Conservation (phyloP, 192 early-diverging fungal genomes). For the Coemansia sp. region DNA sequence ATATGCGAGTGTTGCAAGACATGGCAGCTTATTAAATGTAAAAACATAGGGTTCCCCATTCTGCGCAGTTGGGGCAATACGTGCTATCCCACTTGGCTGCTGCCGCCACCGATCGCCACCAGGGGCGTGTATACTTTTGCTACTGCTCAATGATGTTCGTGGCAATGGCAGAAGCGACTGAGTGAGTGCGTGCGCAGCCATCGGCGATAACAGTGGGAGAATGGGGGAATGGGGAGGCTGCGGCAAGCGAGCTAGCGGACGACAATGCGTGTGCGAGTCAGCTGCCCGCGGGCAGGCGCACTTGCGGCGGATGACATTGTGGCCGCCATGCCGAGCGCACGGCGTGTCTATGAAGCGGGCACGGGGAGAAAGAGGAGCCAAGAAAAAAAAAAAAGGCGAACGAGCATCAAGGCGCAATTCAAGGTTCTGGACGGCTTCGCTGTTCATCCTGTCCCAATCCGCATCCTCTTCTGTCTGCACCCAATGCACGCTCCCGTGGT, state of each 20-base stretch:
- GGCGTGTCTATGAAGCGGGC: slow-evolving; percentile 11
- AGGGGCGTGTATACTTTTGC: background rate
- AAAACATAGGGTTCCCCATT: background rate
- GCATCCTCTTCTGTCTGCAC: slow-evolving; percentile 4
- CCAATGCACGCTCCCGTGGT: slow-evolving; percentile 8
- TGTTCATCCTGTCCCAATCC: slow-evolving; percentile 15
- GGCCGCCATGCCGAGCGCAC: slow-evolving; percentile 3
- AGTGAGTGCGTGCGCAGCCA: background rate
- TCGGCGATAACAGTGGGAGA: background rate
- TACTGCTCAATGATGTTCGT: background rate
- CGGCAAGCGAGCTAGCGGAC: background rate
- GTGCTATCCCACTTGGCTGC: background rate
- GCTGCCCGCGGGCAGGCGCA: background rate
- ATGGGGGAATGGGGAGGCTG: background rate
- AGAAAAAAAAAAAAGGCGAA: background rate
- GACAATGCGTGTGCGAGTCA: slow-evolving; percentile 9
- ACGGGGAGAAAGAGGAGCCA: slow-evolving; percentile 3
- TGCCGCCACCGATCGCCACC: slow-evolving; percentile 8
- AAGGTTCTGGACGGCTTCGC: slow-evolving; percentile 50
- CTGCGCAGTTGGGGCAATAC: background rate
- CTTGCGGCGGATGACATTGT: slow-evolving; percentile 8
- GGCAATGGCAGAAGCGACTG: background rate
- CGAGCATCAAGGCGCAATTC: slow-evolving; percentile 23
- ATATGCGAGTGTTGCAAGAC: slow-evolving; percentile 1
- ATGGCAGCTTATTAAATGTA: background rate